Evolutionary conservation across 768 basidiomycete species (phyloP).

Genomic region (Sporobolomyces phaffii): DNA sequence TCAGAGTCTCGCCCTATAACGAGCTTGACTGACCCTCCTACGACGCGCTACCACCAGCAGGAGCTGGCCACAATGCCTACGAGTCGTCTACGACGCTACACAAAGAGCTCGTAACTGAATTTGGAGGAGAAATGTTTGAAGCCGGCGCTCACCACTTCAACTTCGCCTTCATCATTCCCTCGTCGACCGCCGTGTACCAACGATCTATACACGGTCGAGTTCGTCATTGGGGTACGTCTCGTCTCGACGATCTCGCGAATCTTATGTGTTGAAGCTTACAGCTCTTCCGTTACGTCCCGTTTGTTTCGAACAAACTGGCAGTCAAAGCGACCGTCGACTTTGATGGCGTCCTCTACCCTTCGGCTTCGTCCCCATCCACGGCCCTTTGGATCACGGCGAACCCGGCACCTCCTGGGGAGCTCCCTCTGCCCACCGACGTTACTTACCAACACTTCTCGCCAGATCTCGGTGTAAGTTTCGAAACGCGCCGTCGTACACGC

Average conservation of each 20-base stretch:
- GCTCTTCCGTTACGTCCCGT: too few species aligned
- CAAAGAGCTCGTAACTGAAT: constrained; percentile 17
- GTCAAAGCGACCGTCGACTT: constrained; percentile 30
- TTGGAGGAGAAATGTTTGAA: constrained; percentile 14
- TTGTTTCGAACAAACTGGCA: too few species aligned
- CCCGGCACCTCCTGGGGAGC: constrained; percentile 15
- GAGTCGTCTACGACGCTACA: not conserved
- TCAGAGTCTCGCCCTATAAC: too few species aligned
- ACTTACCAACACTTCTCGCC: constrained; percentile 11
- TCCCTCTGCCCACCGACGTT: constrained; percentile 13
- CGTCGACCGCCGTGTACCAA: constrained; percentile 5
- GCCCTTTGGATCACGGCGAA: constrained; percentile 22
- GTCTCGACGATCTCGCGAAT: not conserved
- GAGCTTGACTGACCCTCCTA: too few species aligned
- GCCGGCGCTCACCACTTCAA: constrained; percentile 22
- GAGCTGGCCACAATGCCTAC: not conserved
- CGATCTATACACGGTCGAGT: constrained; percentile 9
- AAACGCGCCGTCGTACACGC: too few species aligned
- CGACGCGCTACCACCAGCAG: too few species aligned
- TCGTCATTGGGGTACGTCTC: not conserved
- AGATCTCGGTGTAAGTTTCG: constrained; percentile 19
- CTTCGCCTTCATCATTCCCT: constrained; percentile 29
- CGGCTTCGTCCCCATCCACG: not conserved
- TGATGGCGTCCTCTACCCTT: not conserved
- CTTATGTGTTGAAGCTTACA: too few species aligned